Conservation (phyloP, 2,329 filamentous ascomycete genomes). For the Talaromyces atroroseus region DNA sequence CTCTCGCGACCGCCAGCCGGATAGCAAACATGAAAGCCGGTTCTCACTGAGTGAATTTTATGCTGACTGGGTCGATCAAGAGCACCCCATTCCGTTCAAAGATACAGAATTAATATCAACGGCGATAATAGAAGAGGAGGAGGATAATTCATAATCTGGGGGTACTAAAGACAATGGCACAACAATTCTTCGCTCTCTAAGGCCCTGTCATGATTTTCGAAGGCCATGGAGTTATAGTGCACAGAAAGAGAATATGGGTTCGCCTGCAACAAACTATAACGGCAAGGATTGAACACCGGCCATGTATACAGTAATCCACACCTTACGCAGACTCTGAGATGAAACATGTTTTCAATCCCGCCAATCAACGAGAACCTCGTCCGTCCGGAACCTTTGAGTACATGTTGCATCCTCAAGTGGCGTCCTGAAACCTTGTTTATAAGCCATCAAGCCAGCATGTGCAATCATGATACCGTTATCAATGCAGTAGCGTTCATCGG, state of each 20-base stretch:
- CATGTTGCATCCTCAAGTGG: conserved; percentile 74
- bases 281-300: neutral
- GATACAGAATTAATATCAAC: conserved; percentile 53
- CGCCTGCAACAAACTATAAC: neutral
- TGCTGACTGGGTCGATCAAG: conserved; percentile 7
- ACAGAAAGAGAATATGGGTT: neutral
- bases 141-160: conserved; percentile 48
- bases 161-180: neutral
- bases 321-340: neutral
- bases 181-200: neutral
- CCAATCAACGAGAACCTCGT: conserved; percentile 76
- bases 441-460: conserved; percentile 84
- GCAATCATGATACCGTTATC: conserved; percentile 99
- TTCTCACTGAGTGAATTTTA: conserved; percentile 11
- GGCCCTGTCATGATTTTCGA: neutral
- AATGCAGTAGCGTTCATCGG: conserved; percentile 96
- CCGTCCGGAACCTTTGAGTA: conserved; percentile 76
- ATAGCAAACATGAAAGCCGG: neutral
- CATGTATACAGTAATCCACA: neutral
- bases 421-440: conserved; percentile 72
- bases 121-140: conserved; percentile 66
- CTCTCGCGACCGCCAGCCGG: neutral
- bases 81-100: conserved; percentile 12
- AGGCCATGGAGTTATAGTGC: neutral
- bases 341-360: conserved; percentile 47